Evolutionary conservation across 345 rosid species (phyloP).

Genomic region (Murraya koenigii): DNA sequence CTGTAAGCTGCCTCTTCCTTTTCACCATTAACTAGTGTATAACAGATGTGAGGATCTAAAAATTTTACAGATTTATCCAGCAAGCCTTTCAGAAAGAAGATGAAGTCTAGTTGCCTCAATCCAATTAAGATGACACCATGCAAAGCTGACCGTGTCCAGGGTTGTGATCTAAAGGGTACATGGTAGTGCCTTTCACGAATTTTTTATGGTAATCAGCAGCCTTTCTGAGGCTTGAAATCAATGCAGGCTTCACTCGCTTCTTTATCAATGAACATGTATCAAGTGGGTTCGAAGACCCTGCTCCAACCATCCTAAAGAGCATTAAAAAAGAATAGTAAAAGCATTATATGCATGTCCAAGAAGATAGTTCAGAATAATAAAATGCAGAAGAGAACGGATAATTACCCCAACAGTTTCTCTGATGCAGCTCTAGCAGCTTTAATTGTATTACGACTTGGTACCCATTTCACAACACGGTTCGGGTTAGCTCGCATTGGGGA

Average conservation of each 20-base stretch:
- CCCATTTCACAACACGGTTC: constrained; percentile 63
- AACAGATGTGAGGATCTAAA: constrained; percentile 1
- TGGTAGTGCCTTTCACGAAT: constrained; percentile 45
- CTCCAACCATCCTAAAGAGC: constrained; percentile 64
- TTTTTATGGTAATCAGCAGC: constrained; percentile 53
- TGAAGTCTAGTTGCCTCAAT: not conserved
- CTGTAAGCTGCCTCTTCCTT: not conserved
- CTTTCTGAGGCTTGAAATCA: constrained; percentile 40
- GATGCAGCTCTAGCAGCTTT: constrained; percentile 80
- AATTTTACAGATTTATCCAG: constrained; percentile 6
- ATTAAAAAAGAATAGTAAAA: not conserved
- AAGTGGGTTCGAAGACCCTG: constrained; percentile 57
- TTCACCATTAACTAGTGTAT: not conserved
- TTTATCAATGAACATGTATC: constrained; percentile 51
- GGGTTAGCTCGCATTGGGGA: constrained; percentile 91
- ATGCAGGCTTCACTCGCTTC: constrained; percentile 33
- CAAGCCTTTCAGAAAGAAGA: not conserved
- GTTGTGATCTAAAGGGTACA: constrained; percentile 71
- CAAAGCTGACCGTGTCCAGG: constrained; percentile 74
- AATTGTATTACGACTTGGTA: constrained; percentile 59
- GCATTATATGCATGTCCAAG: not conserved
- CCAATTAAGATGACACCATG: constrained; percentile 36
- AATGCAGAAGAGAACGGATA: not conserved
- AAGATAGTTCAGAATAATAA: not conserved
- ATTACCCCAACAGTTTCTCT: constrained; percentile 78